Base-by-base conservation (phyloP, 352 stramenopile species). In the Pythium sp. region DNA sequence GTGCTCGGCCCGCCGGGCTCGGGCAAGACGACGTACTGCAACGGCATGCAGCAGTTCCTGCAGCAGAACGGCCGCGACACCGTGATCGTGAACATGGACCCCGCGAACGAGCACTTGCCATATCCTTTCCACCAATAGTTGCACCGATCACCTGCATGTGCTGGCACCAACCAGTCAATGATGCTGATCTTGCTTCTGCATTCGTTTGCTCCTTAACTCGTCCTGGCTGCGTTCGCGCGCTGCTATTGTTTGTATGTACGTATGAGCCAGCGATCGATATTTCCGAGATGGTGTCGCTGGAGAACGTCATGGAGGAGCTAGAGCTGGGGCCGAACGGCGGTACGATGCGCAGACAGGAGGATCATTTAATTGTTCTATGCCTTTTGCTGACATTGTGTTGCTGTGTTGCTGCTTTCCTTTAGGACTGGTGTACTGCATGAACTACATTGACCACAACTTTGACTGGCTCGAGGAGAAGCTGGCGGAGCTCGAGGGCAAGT, bases 21-120 rank as follows among this genome's bases (percentile, higher is more conserved):
- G 3, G 97, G 97, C 61, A 99, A 99, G 81, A 99, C 95, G 22
- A 99, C 97, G 43, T 99, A 99, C 80, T 99, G 97, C 82, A 97
- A 98, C 71, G 93, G 92, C 46, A 98, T 99, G 82, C 93, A 99
- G 84, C 83, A 99, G 75, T 97, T 97, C 70, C 72, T 97, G 47
- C 67, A 82, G 58, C 81, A 79, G 20, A 88, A 88, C 56, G 69
- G 75, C 15, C 84, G 87, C 59, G 75, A 92, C 38, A 78, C 80
- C 26, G 91, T 97, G 54, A 86, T 99, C n/a, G 89, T 96, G 32
- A 99, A 99, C 82, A 94, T 99, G 66, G 98, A 99, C 74, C 98
- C 98, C 14, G 97, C 97, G 8, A 99, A 99, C 59, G 98, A 99
- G 77, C 76, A 90, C 60, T 72, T 93, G 56, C 85, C 87, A 70